phyloP scores from a whole-genome alignment of 106 monocot genomes.

The Dendrobium catenatum region DNA sequence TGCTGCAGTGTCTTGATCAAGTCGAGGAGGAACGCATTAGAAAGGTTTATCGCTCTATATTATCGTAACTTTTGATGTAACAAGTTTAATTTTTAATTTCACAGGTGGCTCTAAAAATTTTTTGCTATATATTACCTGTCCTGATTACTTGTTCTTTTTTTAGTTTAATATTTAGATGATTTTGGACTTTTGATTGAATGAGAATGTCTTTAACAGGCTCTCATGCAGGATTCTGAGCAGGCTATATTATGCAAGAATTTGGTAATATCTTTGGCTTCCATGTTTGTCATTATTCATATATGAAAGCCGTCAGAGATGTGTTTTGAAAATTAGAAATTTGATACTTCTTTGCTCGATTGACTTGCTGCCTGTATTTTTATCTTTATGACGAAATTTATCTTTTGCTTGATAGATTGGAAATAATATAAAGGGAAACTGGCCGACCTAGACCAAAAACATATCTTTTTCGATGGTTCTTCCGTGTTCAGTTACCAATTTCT shows the following conservation, averaged over 20 bases:
- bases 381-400: too few relatives aligned
- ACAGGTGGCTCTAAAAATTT: background rate
- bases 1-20: slow-evolving; percentile 68
- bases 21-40: slow-evolving; percentile 76
- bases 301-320: background rate
- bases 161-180: background rate
- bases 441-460: too few relatives aligned
- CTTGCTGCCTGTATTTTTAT: background rate
- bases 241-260: slow-evolving; percentile 75
- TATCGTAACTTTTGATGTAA: background rate
- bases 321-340: too few relatives aligned
- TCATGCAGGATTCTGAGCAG: slow-evolving; percentile 43
- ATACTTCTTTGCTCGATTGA: too few relatives aligned
- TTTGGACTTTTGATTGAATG: background rate
- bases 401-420: too few relatives aligned
- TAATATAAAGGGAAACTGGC: too few relatives aligned
- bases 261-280: slow-evolving; percentile 35
- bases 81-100: too few relatives aligned
- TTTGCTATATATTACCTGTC: background rate
- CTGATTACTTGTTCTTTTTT: background rate
- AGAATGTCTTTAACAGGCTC: slow-evolving; percentile 34
- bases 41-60: slow-evolving; percentile 28
- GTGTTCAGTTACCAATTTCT: too few relatives aligned
- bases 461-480: too few relatives aligned
- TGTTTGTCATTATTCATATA: background rate